phyloP scores from a whole-genome alignment of 176 grass and related monocot species.

The Bromus sterilis region DNA sequence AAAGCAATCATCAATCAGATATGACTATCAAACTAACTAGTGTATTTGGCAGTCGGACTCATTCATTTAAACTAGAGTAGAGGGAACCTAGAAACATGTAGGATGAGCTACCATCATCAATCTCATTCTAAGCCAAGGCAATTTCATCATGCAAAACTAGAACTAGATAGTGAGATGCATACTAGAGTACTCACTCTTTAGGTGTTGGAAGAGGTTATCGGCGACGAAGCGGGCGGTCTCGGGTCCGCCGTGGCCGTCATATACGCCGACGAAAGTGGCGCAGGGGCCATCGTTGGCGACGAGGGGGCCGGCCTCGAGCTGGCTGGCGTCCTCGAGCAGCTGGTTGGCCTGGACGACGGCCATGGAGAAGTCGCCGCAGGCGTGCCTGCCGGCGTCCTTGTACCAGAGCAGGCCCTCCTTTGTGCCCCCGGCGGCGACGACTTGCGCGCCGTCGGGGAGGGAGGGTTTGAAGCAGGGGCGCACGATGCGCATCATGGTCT shows the following conservation, averaged over 20 bases:
- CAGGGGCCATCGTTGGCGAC: background rate
- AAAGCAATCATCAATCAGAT: background rate
- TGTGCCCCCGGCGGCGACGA: background rate
- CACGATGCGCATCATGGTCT: constrained; percentile 40
- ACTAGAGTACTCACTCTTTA: constrained; percentile 46
- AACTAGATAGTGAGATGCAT: background rate
- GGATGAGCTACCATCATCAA: background rate
- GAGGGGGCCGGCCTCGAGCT: constrained; percentile 62
- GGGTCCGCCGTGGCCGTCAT: constrained; percentile 70
- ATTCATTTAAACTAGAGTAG: background rate
- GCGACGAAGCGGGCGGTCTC: constrained; percentile 53
- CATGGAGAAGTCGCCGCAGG: constrained; percentile 72
- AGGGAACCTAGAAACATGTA: background rate
- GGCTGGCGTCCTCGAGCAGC: constrained; percentile 64
- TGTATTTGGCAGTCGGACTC: background rate
- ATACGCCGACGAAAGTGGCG: constrained; percentile 65
- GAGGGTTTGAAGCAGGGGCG: constrained; percentile 47
- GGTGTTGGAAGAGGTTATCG: constrained; percentile 42
- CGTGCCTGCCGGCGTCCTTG: constrained; percentile 59
- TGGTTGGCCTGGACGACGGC: constrained; percentile 75
- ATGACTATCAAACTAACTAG: background rate
- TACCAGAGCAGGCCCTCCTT: constrained; percentile 72
- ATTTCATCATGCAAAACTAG: background rate
- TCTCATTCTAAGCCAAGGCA: background rate
- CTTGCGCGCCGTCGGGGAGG: background rate